phyloP scores from a whole-genome alignment of 805 yeast genomes.

The Citeromyces nyonsensis region DNA sequence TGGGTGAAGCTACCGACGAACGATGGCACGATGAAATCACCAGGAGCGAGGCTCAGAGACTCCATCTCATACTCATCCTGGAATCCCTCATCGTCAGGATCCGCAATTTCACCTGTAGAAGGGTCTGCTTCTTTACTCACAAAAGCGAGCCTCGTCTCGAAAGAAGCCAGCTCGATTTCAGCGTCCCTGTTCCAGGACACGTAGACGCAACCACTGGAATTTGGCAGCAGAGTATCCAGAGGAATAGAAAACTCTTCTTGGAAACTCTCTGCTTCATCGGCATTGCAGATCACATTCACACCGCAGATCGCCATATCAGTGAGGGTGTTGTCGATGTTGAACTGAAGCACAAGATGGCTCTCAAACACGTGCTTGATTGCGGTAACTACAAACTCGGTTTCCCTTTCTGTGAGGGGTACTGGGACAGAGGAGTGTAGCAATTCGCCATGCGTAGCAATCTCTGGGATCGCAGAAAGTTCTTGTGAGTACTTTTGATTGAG shows the following conservation, averaged over 20 bases:
- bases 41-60: conserved; percentile 55
- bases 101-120: conserved; percentile 48
- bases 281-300: conserved; percentile 54
- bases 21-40: conserved; percentile 71
- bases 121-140: conserved; percentile 70
- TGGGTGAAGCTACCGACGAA: conserved; percentile 64
- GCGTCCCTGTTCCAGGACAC: conserved; percentile 55
- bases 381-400: conserved; percentile 82
- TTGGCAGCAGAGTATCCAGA: conserved; percentile 56
- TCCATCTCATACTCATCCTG: conserved; percentile 90
- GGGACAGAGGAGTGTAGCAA: conserved; percentile 55
- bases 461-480: conserved; percentile 57
- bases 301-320: conserved; percentile 63
- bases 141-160: conserved; percentile 58
- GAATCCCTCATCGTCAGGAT: conserved; percentile 60
- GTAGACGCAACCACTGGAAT: conserved; percentile 58
- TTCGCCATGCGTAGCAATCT: conserved; percentile 58
- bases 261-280: conserved; percentile 38
- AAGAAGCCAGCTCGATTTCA: conserved; percentile 21
- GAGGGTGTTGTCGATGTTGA: conserved; percentile 72
- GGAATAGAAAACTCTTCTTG: conserved; percentile 64
- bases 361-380: conserved; percentile 76
- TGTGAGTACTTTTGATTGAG: conserved; percentile 53
- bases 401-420: conserved; percentile 71
- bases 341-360: conserved; percentile 64